Percentiles rank a stretch among this genome's conserved stretches.
Evolutionary conservation across 805 yeast species (phyloP).

Genomic region (Starmerella bacillaris): DNA sequence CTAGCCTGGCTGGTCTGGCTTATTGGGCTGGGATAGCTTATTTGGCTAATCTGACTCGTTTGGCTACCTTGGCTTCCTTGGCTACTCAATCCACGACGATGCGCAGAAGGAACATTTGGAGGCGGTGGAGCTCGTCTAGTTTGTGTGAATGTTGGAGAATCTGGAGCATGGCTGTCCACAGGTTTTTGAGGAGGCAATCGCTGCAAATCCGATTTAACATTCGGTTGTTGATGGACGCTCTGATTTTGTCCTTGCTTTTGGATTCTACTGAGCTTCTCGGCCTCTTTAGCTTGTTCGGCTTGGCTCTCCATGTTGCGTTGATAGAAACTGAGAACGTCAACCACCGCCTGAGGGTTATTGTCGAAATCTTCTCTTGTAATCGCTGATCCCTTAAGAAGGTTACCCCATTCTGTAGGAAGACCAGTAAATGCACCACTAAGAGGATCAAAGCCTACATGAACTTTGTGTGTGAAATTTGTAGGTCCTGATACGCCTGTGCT

Average conservation of each 20-base stretch:
- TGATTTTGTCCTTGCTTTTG: conserved; percentile 16
- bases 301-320: conserved; percentile 17
- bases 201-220: no score
- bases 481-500: conserved; percentile 61
- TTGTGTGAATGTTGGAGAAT: conserved; percentile 10
- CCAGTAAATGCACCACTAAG: conserved; percentile 79
- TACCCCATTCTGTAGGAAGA: conserved; percentile 84
- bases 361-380: conserved; percentile 76
- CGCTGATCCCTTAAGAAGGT: conserved; percentile 64
- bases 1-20: no score
- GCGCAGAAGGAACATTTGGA: conserved; percentile 2
- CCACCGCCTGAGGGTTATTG: conserved; percentile 84
- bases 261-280: background rate
- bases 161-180: no score
- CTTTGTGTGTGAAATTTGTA: conserved; percentile 84
- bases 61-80: no score
- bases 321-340: conserved; percentile 76
- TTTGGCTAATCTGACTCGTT: no score
- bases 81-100: no score
- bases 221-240: no score
- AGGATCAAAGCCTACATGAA: conserved; percentile 82
- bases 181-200: no score
- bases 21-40: no score
- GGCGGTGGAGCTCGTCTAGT: conserved; percentile 14
- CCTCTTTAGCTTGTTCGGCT: conserved; percentile 5